Percentiles rank a stretch among this genome's conserved stretches.
Conservation (phyloP, 2,329 filamentous ascomycete genomes). For the Ophiostoma triangulosporum region DNA sequence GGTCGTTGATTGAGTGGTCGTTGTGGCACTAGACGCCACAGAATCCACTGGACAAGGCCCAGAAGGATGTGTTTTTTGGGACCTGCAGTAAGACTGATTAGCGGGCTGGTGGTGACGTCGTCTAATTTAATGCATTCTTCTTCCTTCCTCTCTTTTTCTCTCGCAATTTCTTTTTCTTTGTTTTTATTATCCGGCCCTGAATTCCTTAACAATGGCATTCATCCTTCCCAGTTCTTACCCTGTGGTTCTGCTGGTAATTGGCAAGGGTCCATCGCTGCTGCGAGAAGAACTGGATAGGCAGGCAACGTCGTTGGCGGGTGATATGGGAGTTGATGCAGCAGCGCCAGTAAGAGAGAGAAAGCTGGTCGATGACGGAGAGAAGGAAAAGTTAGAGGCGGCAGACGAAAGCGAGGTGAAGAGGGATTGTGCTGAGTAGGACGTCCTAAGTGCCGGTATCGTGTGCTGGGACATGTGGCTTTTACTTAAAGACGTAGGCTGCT, state of each 20-base stretch:
- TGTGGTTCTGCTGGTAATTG: background rate
- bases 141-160: too few relatives aligned
- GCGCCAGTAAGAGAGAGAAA: conserved; percentile 4
- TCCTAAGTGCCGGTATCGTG: background rate
- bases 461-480: background rate
- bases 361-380: conserved; percentile 4
- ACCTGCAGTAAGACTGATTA: too few relatives aligned
- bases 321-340: conserved; percentile 5
- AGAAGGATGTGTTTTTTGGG: background rate
- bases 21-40: conserved; percentile 4
- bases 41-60: background rate
- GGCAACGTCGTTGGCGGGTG: conserved; percentile 9
- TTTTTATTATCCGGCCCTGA: too few relatives aligned
- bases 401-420: conserved; percentile 3
- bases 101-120: too few relatives aligned
- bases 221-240: too few relatives aligned
- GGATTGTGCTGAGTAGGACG: conserved; percentile 5
- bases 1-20: conserved; percentile 8
- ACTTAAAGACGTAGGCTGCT: background rate
- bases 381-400: conserved; percentile 6
- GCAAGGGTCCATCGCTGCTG: too few relatives aligned
- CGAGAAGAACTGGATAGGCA: background rate
- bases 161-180: too few relatives aligned
- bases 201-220: too few relatives aligned
- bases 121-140: too few relatives aligned